Conservation (phyloP, 2,329 filamentous ascomycete species). For the Cordyceps sp. region DNA sequence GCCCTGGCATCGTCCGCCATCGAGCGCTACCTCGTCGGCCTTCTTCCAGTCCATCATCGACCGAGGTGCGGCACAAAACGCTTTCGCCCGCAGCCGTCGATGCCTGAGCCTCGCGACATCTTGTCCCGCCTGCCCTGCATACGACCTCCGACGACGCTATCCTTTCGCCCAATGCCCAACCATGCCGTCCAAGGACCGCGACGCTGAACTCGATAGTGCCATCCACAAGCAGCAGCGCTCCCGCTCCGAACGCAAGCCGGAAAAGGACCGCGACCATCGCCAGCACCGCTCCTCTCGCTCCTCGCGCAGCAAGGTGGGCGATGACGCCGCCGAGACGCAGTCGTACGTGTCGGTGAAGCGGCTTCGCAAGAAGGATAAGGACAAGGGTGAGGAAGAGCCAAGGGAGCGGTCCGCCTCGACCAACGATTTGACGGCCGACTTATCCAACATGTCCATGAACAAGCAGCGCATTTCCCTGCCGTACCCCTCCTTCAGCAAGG, state of each 20-base stretch:
- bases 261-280: slow-evolving; percentile 15
- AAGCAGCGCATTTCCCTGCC: slow-evolving; percentile 39
- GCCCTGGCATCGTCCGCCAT: no score
- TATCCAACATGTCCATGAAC: slow-evolving; percentile 19
- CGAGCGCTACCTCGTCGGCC: no score
- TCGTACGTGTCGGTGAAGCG: slow-evolving; percentile 19
- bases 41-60: no score
- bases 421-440: slow-evolving; percentile 32
- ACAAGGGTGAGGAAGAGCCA: slow-evolving; percentile 15
- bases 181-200: slow-evolving; percentile 25
- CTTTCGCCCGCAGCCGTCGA: no score
- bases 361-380: slow-evolving; percentile 16
- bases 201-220: slow-evolving; percentile 18
- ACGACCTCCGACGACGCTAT: no score
- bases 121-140: no score
- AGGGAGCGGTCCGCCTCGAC: slow-evolving; percentile 17
- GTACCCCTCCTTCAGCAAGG: slow-evolving; percentile 77
- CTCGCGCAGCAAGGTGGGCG: slow-evolving; percentile 22
- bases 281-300: slow-evolving; percentile 25
- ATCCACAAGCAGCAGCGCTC: slow-evolving; percentile 23
- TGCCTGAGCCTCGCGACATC: no score
- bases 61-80: no score
- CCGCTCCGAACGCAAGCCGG: slow-evolving; percentile 21
- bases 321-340: slow-evolving; percentile 21
- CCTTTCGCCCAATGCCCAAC: slow-evolving; percentile 10